Base-by-base conservation (phyloP, 768 basidiomycete species). In the Strobilomyces echinocephalus region DNA sequence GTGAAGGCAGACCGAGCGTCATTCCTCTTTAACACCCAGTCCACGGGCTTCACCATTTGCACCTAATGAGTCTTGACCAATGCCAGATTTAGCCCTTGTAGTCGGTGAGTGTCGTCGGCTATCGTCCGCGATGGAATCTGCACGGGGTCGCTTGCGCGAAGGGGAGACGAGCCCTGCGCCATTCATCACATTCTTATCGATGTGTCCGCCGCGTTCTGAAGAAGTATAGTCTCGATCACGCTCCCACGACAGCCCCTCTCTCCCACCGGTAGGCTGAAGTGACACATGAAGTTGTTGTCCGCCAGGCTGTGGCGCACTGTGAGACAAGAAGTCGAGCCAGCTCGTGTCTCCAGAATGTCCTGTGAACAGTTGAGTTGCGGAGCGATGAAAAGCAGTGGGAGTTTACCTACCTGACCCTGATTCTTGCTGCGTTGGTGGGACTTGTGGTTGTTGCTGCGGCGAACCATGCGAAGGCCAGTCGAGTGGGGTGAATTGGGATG, bases 391-490 rank as follows among this genome's bases (percentile, higher is more conserved):
- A 5, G 21, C 4, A 15, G 20, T 11, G 11, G 2, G 36, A 8
- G 30, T 15, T 39, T 38, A 43, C 60, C 15, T 41, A 66, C 67
- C 66, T 50, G 62, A 53, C 45, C 66, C 63, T 42, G 62, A 53
- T 46, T 66, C 63, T 42, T 71, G 66, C 28, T 58, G 66, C 46
- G 57, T 50, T 33, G 58, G 49, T 8, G 62, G 40, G 34, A 44
- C 28, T 49, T 57, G 69, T 20, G 53, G 14, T n/a, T 61, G 55
- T 41, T 55, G 60, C 39, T 62, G 69, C n/a, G 61, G 46, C 3
- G 68, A 50, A 8, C 55, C 59, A 49, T 71, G 69, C 7, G 71
- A 65, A 18, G 69, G 69, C 69, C 69, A 71, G 48, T 71, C 69
- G n/a, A 71, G 21, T 30, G 69, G 43, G 5, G 36, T 46, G 10